These are phyloP conservation scores for Symbiotaphrina buchneri DNA, from an alignment of 495 filamentous ascomycete genomes.

Conservation along the genomic window DNA sequence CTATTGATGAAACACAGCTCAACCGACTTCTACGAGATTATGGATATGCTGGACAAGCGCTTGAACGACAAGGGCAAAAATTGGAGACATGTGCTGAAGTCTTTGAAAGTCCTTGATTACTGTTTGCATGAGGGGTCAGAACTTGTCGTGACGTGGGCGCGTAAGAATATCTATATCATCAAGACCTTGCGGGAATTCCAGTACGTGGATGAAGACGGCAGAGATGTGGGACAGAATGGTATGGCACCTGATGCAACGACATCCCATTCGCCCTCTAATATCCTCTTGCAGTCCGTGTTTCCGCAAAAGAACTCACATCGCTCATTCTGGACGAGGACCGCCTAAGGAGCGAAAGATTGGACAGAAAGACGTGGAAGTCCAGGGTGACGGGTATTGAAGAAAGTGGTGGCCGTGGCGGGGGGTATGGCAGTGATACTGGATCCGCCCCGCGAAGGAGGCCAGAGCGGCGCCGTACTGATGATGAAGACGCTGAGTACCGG, in stretches of 20 bases:
- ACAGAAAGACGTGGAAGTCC: constrained; percentile 91
- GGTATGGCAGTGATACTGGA: neutral
- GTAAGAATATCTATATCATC: constrained; percentile 96
- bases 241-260: constrained; percentile 4
- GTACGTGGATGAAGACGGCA: constrained; percentile 82
- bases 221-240: constrained; percentile 94
- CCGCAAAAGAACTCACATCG: constrained; percentile 90
- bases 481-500: constrained; percentile 82
- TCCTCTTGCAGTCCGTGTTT: constrained; percentile 58
- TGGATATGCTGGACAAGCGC: constrained; percentile 99
- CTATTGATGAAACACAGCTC: constrained; percentile 25
- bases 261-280: constrained; percentile 6
- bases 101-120: constrained; percentile 93
- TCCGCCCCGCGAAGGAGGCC: constrained; percentile 4
- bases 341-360: constrained; percentile 70
- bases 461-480: constrained; percentile 26
- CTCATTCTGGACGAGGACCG: constrained; percentile 89
- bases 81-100: constrained; percentile 97
- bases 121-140: constrained; percentile 95
- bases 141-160: constrained; percentile 90
- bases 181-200: constrained; percentile 94
- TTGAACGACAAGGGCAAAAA: constrained; percentile 99
- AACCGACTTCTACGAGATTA: constrained; percentile 97
- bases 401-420: constrained; percentile 5
- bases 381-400: constrained; percentile 87